Evolutionary conservation across 164 flowering plant species (phyloP).

Genomic region (Kalanchoe fedtschenkoi): DNA sequence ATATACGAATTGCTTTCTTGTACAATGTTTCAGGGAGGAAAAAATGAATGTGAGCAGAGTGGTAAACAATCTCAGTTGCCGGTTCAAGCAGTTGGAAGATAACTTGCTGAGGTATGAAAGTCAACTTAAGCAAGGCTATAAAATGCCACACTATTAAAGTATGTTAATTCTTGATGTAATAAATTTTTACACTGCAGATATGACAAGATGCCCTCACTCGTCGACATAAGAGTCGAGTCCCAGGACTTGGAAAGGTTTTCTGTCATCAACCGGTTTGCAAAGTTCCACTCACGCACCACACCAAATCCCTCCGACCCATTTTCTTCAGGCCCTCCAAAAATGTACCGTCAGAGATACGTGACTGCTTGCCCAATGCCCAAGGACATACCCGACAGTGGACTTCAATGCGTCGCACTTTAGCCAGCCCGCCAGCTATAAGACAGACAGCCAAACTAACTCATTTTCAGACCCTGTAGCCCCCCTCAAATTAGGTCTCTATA

Average conservation of each 20-base stretch:
- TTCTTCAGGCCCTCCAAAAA: conserved; percentile 17
- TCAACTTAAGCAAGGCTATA: no score
- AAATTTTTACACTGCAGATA: conserved; percentile 31
- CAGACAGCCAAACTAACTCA: background rate
- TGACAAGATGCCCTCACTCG: conserved; percentile 44
- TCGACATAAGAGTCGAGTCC: conserved; percentile 55
- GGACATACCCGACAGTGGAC: conserved; percentile 38
- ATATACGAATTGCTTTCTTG: background rate
- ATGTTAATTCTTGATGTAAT: background rate
- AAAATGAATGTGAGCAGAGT: conserved; percentile 2
- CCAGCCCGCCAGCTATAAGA: conserved; percentile 4
- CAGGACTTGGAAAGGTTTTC: conserved; percentile 71
- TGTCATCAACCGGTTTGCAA: conserved; percentile 79
- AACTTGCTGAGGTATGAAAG: conserved; percentile 46
- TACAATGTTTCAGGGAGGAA: background rate
- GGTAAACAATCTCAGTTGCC: conserved; percentile 34
- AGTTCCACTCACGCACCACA: conserved; percentile 48
- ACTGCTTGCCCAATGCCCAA: conserved; percentile 39
- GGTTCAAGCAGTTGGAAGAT: conserved; percentile 48
- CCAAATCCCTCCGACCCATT: conserved; percentile 30
- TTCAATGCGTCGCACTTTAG: conserved; percentile 50
- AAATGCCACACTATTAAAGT: no score
- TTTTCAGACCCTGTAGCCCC: background rate
- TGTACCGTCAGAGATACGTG: conserved; percentile 42
- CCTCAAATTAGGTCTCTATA: background rate